These are phyloP conservation scores for Phytophthora fragariaefolia DNA, from an alignment of 352 stramenopile species.

Conservation along the genomic window DNA sequence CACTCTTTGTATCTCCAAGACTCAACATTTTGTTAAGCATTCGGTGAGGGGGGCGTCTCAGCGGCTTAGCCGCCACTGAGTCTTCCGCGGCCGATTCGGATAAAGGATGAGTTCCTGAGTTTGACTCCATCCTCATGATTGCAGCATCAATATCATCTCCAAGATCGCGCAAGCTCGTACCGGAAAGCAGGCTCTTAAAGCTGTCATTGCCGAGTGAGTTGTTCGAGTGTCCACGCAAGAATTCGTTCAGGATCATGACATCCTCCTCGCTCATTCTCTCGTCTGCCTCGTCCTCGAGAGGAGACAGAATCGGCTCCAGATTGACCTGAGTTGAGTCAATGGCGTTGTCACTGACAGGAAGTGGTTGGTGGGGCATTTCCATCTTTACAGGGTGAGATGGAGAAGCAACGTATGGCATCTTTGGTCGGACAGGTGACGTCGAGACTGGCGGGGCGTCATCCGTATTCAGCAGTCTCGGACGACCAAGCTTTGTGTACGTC, in stretches of 20 bases:
- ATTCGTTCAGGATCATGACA: slow-evolving; percentile 67
- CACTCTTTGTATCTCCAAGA: slow-evolving; percentile 58
- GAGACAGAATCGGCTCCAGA: slow-evolving; percentile 54
- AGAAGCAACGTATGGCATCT: slow-evolving; percentile 17
- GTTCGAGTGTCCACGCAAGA: slow-evolving; percentile 60
- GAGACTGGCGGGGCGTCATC: slow-evolving; percentile 47
- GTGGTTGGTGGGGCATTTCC: slow-evolving; percentile 11
- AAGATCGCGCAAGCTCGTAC: slow-evolving; percentile 35
- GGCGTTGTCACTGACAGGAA: slow-evolving; percentile 15
- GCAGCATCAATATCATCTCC: slow-evolving; percentile 47
- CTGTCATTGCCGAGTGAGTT: slow-evolving; percentile 47
- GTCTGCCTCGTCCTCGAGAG: slow-evolving; percentile 48
- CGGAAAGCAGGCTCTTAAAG: slow-evolving; percentile 49
- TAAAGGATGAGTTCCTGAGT: slow-evolving; percentile 19
- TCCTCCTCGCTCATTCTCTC: slow-evolving; percentile 67
- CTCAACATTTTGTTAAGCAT: slow-evolving; percentile 60
- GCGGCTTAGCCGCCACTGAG: slow-evolving; percentile 29
- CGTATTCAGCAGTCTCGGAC: slow-evolving; percentile 63
- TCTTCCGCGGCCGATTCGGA: slow-evolving; percentile 18
- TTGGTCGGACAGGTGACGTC: slow-evolving; percentile 34
- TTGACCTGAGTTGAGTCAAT: slow-evolving; percentile 22
- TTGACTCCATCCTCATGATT: slow-evolving; percentile 41
- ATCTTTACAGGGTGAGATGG: slow-evolving; percentile 21
- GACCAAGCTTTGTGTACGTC: slow-evolving; percentile 76
- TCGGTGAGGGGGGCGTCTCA: slow-evolving; percentile 29